Base-by-base conservation (phyloP, 129 eudicot species). In the Escallonia rubra region DNA sequence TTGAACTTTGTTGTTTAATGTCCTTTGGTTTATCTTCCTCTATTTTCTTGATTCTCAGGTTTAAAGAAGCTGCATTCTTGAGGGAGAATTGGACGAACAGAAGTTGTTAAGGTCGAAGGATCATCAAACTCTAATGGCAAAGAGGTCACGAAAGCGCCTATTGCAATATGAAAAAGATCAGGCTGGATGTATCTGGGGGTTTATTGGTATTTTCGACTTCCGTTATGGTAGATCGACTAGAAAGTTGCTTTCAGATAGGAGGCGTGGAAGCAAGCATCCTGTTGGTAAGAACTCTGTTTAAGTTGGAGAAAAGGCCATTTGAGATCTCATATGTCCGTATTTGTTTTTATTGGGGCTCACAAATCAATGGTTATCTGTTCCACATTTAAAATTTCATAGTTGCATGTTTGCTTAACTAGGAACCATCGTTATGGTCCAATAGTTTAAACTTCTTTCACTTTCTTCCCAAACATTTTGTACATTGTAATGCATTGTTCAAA, bases 161-260 rank as follows among this genome's bases (percentile, higher is more conserved):
- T 73, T 67, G 8, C 77, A 78, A 45, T 68, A 64, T 9, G 85
- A 84, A 57, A 86, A 83, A 53, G 82, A 78, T 71, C 86, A 83
- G 10, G 77, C 85, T 2, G 98, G 98, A n/a, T 93, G 98, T 65
- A 89, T 93, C 65, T 80, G 77, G 66, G 82, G 98, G 63, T 67
- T 93, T 51, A 81, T 84, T 75, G 80, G 79, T 56, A 68, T 93
- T 10, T 93, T 93, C 57, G 88, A 86, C 74, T 89, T 86, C 55
- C 91, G 95, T 23, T 86, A 83, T 74, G 87, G 85, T 71, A 85
- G 90, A 65, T 59, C 81, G 40, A 74, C 90, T 5, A 81, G 81
- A 73, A 79, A 78, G 68, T 68, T 86, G 77, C 90, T 89, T 75
- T 15, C 79, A 15, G 90, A 89, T 86, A 84, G 68, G 70, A 84